Evolutionary conservation across 2,329 filamentous ascomycete species (phyloP).

Genomic region (Pestalotiopsis sp.): DNA sequence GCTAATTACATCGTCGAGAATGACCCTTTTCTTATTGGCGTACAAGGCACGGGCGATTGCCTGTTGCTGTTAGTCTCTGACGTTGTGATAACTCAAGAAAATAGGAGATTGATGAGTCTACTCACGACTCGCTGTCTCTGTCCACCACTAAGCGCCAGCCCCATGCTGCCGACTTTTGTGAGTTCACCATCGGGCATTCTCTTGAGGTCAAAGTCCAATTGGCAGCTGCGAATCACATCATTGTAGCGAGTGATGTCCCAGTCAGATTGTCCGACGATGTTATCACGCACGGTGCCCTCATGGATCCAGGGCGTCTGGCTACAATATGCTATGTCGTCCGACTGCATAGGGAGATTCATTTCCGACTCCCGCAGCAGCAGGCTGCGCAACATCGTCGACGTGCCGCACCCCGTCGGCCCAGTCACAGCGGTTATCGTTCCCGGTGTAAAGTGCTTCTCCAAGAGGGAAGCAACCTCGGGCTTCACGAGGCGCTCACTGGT

Average conservation of each 20-base stretch:
- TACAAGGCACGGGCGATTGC: slow-evolving; percentile 39
- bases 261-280: slow-evolving; percentile 26
- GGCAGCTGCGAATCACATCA: background rate
- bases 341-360: background rate
- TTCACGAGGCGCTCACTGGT: background rate
- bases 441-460: background rate
- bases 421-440: background rate
- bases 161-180: slow-evolving; percentile 17
- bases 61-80: slow-evolving; percentile 23
- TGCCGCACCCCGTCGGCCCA: background rate
- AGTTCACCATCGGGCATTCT: background rate
- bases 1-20: slow-evolving; percentile 39
- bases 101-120: background rate
- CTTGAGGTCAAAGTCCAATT: background rate
- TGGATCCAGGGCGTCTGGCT: slow-evolving; percentile 37
- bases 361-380: background rate
- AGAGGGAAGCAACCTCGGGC: background rate
- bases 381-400: background rate
- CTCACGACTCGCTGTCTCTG: slow-evolving; percentile 31
- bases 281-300: slow-evolving; percentile 33
- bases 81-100: background rate
- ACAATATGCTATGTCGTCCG: slow-evolving; percentile 27
- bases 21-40: slow-evolving; percentile 25
- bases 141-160: slow-evolving; percentile 29
- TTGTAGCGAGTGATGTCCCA: background rate